A percentile compares a stretch with the other conserved stretches of the same genome.
phyloP scores from a whole-genome alignment of 208 protist genomes.

The Angomonas ambiguus region DNA sequence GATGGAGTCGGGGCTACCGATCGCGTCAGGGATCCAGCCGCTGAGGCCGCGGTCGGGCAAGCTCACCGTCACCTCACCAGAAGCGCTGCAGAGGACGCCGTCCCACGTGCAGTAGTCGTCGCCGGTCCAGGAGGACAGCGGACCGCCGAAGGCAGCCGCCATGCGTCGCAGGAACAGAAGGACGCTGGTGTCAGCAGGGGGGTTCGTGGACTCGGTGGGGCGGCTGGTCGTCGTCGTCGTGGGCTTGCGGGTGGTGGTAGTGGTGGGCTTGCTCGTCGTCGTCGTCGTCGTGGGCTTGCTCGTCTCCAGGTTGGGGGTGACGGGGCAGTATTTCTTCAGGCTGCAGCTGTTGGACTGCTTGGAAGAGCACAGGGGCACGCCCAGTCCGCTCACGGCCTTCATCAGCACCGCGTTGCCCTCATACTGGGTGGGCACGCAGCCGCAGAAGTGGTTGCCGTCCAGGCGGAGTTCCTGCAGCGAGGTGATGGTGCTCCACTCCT shows the following conservation, averaged over 20 bases:
- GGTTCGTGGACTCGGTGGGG: background rate
- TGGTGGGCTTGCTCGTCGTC: background rate
- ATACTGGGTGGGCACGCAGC: conserved; percentile 12
- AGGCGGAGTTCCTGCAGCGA: conserved; percentile 16
- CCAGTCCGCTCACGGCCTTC: background rate
- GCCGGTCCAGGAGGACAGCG: background rate
- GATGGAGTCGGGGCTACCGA: background rate
- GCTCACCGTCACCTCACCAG: conserved; percentile 16
- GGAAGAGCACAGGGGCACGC: conserved; percentile 4
- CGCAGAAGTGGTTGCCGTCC: conserved; percentile 18
- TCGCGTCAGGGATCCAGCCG: conserved; percentile 11
- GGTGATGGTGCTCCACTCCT: conserved; percentile 7
- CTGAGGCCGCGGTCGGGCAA: conserved; percentile 15
- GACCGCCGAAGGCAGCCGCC: background rate
- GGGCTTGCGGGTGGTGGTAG: background rate
- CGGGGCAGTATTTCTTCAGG: background rate
- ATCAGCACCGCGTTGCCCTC: conserved; percentile 15
- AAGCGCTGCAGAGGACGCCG: conserved; percentile 18
- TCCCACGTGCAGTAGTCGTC: conserved; percentile 12
- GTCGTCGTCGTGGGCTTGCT: background rate
- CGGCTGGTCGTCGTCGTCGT: background rate
- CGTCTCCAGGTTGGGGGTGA: background rate
- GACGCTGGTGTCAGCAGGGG: too few relatives aligned
- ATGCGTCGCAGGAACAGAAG: conserved; percentile 8
- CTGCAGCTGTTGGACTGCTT: conserved; percentile 7